phyloP scores from a whole-genome alignment of 495 filamentous ascomycete species.

The Xylaria curta region DNA sequence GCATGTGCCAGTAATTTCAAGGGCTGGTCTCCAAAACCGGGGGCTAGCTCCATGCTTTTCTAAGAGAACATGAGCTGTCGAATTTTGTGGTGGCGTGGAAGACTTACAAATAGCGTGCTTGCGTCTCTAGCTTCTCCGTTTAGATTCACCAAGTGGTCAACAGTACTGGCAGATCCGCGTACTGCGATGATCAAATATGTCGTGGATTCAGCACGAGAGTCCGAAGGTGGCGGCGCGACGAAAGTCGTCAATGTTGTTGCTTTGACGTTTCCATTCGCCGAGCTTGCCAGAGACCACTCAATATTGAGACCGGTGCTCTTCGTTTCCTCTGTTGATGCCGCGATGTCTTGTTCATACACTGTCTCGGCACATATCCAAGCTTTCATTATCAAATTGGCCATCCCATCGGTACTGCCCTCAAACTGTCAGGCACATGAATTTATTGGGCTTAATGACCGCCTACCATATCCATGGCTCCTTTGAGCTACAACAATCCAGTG shows the following conservation, averaged over 20 bases:
- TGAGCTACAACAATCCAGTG: not conserved
- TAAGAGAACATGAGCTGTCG: not conserved
- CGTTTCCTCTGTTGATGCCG: not conserved
- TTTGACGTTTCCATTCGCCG: not conserved
- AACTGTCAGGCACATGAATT: not conserved
- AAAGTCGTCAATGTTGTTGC: slow-evolving; percentile 10
- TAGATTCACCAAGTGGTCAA: slow-evolving; percentile 1
- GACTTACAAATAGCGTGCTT: not conserved
- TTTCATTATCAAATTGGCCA: not conserved
- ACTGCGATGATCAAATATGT: not conserved
- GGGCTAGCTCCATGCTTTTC: not conserved
- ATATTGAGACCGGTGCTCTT: not conserved
- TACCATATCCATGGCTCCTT: slow-evolving; percentile 6
- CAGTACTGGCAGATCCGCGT: slow-evolving; percentile 3
- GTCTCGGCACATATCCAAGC: not conserved
- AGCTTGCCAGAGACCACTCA: not conserved
- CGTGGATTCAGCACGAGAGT: not conserved
- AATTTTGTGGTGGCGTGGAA: not conserved
- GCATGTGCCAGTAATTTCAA: not conserved
- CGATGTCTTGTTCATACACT: not conserved
- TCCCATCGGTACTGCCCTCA: not conserved
- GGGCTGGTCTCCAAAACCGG: not conserved
- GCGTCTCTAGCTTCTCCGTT: not conserved
- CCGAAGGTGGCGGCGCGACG: not conserved
- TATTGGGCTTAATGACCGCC: not conserved